A percentile compares a stretch with the other conserved stretches of the same genome.
These are phyloP conservation scores for Chaetomium globosum DNA, from an alignment of 2,329 filamentous ascomycete genomes.

Conservation along the genomic window DNA sequence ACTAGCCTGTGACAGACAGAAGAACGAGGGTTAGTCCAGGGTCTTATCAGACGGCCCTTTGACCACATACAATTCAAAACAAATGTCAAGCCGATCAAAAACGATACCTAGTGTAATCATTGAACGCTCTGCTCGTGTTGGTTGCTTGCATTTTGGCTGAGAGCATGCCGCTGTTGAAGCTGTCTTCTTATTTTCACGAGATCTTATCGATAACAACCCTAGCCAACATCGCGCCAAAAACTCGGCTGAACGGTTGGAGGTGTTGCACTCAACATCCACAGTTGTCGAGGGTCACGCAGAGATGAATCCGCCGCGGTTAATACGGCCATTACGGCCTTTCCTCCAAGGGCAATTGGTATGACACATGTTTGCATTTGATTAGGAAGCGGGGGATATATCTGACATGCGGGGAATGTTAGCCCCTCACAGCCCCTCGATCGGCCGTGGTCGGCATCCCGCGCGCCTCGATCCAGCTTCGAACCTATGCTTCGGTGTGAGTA, in stretches of 20 bases:
- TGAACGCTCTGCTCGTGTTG: not conserved
- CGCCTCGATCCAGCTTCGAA: constrained; percentile 34
- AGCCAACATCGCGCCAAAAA: constrained; percentile 33
- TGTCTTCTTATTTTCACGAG: not conserved
- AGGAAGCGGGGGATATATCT: constrained; percentile 11
- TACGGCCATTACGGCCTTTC: constrained; percentile 43
- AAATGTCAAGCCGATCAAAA: constrained; percentile 22
- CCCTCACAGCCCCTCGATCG: constrained; percentile 33
- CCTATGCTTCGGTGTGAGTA: constrained; percentile 36
- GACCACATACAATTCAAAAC: constrained; percentile 1
- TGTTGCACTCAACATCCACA: constrained; percentile 25
- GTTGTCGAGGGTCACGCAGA: constrained; percentile 34
- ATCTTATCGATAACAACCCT: constrained; percentile 39
- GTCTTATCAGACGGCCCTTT: not conserved
- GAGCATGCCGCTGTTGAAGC: not conserved
- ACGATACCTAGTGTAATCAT: not conserved
- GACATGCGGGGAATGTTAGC: constrained; percentile 30
- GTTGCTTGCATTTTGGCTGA: not conserved
- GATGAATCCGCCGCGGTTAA: constrained; percentile 44
- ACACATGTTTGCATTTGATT: not conserved
- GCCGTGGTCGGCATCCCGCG: constrained; percentile 28
- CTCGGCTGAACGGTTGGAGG: constrained; percentile 26
- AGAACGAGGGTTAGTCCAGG: not conserved
- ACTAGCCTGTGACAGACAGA: not conserved
- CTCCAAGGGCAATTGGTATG: constrained; percentile 41